A percentile compares a stretch with the other conserved stretches of the same genome.
Evolutionary conservation across 306 rosid genomes (phyloP).

Genomic region (Castanopsis chinensis): DNA sequence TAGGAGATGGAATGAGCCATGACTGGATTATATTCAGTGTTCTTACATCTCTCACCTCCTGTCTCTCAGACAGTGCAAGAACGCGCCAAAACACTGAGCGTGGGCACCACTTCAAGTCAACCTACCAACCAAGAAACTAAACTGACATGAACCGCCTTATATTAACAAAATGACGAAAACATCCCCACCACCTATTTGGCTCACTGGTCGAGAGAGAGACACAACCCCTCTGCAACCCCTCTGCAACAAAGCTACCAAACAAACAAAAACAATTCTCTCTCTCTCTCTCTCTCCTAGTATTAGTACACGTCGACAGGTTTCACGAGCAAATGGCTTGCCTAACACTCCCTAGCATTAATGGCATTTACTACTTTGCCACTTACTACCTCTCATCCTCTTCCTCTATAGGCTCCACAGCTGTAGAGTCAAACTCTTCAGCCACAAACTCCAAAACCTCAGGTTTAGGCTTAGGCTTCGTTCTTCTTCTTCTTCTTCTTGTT

Average conservation of each 20-base stretch:
- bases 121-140: neutral
- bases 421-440: slow-evolving; percentile 9
- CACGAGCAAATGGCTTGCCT: slow-evolving; percentile 35
- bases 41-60: no score
- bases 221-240: neutral
- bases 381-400: neutral
- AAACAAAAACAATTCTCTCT: slow-evolving; percentile 1
- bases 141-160: slow-evolving; percentile 14
- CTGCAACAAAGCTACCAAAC: slow-evolving; percentile 17
- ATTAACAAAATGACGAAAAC: neutral
- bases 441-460: slow-evolving; percentile 28
- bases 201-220: slow-evolving; percentile 30
- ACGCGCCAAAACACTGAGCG: no score
- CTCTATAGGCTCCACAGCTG: neutral
- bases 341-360: slow-evolving; percentile 35
- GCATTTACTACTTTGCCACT: slow-evolving; percentile 61
- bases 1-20: no score
- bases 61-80: no score
- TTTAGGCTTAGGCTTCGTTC: slow-evolving; percentile 34
- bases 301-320: slow-evolving; percentile 24
- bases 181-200: slow-evolving; percentile 15
- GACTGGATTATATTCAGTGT: no score
- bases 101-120: no score
- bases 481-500: neutral
- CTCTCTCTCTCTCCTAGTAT: neutral